Evolutionary conservation across 2,329 filamentous ascomycete species (phyloP), one percentile per base, ranked within the genome.

Genomic region (Ceratocystis destructans): DNA sequence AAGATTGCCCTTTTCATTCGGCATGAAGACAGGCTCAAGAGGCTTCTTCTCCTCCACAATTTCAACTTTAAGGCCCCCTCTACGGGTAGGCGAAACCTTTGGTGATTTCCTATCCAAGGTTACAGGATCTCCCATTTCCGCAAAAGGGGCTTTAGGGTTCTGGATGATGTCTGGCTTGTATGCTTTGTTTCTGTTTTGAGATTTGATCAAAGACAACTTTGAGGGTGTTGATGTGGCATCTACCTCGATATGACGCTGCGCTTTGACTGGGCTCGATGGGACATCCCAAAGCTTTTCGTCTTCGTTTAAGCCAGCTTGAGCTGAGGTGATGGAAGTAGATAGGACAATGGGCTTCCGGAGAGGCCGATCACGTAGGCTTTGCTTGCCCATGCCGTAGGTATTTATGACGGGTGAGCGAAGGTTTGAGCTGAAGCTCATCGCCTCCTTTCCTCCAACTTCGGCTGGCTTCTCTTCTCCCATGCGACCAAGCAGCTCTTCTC

Each of bases 261-360:
- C 33, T n/a, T 37, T 59, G 25, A 59, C 53, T 12, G 61, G 61
- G 41, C 61, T 63, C 7, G 44, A 33, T 8, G 61, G 61, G 17
- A 63, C 44, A 48, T 63, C 61, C 61, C 61, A 63, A 48, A 63
- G 25, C 7, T 46, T 63, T 8, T 17, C 44, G 6, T 31, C 33
- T 59, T 37, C 28, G 8, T 10, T n/a, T 12, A 31, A n/a, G 12
- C 5, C 15, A 4, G 7, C 12, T 15, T 2, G 17, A 59, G 28
- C 15, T 10, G 7, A 17, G 8, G 15, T 59, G 28, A 5, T 31
- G 20, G 10, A 12, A 12, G 31, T 8, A 59, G 5, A 4, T 59
- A 10, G 15, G 6, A 8, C n/a, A 33, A 17, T 25, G 7, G n/a
- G 5, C 28, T 33, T 50, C 5, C 5, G 22, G 20, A 50, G 48